Base-by-base conservation (phyloP, 1,284 basidiomycete species). In the Malassezia dermatis region DNA sequence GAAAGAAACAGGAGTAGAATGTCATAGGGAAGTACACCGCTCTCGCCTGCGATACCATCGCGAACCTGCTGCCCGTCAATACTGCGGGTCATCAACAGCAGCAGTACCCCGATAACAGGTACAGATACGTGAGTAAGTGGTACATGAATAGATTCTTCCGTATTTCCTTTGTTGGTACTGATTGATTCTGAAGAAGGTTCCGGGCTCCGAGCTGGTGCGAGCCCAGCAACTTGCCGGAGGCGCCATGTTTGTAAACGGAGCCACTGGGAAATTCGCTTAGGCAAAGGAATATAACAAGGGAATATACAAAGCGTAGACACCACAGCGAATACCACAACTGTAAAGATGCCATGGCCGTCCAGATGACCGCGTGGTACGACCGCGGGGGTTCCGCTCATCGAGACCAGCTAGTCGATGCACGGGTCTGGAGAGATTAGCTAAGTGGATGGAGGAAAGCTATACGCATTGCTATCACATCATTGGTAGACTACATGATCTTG, bases 1-100 rank as follows among this genome's bases (percentile, higher is more conserved):
- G 86, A 87, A 62, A 89, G 83, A 77, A 96, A 95, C 4, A 96
- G 79, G 26, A 88, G 86, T 75, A 96, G 82, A 58, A 96, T 89
- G 73, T 94, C 89, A 67, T 91, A 88, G 0, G 93, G 91, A 62
- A 87, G 82, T 35, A 95, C 81, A 2, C 86, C 86, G 45, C 84
- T 84, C 0, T 80, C 77, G 19, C 85, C 85, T 0, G 79, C 78
- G 35, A 81, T 80, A 11, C 90, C 90, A 52, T 81, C 77, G 6
- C 83, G 79, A 24, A 93, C 71, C 74, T 79, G 84, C 0, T 66
- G 60, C 0, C 83, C 79, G 53, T 84, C 80, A 19, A 94, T 82
- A 54, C 84, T 85, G 48, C 83, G 82, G 0, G 83, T 80, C 0
- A 85, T 85, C 65, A 89, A 83, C 12, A 94, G 78, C 30, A 93